Percentiles rank a stretch among this genome's conserved stretches.
Conservation (phyloP, 2,329 filamentous ascomycete genomes). For the Beauveria rudraprayagi region DNA sequence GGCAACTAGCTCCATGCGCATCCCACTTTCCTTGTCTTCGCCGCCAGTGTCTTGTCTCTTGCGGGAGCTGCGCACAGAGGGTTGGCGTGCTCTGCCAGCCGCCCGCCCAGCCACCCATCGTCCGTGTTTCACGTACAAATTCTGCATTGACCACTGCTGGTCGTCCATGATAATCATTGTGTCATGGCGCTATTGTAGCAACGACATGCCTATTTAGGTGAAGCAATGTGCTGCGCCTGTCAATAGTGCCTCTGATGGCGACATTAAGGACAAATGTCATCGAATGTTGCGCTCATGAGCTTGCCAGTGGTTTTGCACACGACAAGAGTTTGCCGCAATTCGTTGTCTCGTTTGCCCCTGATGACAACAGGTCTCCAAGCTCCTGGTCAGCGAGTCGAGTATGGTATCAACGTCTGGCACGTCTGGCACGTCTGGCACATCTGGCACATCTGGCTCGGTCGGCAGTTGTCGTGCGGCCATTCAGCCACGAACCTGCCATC, state of each 20-base stretch:
- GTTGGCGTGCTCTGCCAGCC: constrained; percentile 9
- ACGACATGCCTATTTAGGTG: neutral
- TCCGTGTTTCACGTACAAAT: neutral
- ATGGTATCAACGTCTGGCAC: neutral
- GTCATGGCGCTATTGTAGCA: neutral
- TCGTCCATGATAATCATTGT: neutral
- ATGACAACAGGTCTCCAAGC: neutral
- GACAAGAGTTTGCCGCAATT: no score
- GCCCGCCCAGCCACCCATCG: neutral
- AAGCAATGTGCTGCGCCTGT: neutral
- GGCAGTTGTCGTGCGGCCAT: neutral
- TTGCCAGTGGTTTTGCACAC: no score
- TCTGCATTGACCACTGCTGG: constrained; percentile 1
- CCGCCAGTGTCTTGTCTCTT: neutral
- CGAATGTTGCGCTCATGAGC: no score
- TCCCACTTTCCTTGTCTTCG: neutral
- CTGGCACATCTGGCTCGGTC: neutral
- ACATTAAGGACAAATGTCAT: neutral
- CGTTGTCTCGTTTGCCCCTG: neutral
- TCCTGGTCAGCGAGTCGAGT: neutral
- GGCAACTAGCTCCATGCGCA: neutral
- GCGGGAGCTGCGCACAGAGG: neutral
- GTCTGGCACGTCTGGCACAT: no score
- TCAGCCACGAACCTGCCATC: neutral
- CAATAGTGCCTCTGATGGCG: neutral